phyloP scores from a whole-genome alignment of 2,329 filamentous ascomycete genomes.

The Lasiodiplodia hormozganensis region DNA sequence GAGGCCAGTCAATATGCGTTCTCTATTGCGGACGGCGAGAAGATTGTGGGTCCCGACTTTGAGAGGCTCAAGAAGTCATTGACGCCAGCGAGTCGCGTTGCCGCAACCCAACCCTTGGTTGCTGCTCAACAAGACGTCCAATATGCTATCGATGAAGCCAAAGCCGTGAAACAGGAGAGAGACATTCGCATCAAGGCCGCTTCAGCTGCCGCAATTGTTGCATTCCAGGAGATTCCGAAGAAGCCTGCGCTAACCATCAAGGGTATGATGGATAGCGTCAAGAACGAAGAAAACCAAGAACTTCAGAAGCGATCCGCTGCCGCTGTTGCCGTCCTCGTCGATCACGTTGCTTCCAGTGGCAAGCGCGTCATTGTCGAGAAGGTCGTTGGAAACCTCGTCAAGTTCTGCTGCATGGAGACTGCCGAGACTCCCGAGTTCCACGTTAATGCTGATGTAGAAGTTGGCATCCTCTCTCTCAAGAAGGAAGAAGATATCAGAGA shows the following conservation, averaged over 20 bases:
- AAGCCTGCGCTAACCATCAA: constrained; percentile 94
- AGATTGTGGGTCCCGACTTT: constrained; percentile 83
- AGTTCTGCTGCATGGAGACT: constrained; percentile 97
- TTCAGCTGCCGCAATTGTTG: constrained; percentile 84
- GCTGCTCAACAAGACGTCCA: constrained; percentile 77
- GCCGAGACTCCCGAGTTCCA: constrained; percentile 96
- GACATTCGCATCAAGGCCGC: constrained; percentile 87
- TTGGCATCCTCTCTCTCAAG: constrained; percentile 87
- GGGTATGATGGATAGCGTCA: constrained; percentile 97
- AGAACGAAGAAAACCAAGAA: constrained; percentile 89
- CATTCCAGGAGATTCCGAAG: constrained; percentile 87
- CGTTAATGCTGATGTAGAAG: constrained; percentile 78
- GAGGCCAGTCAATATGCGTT: constrained; percentile 94
- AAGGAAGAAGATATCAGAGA: constrained; percentile 97
- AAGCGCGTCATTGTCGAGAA: constrained; percentile 91
- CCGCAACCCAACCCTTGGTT: constrained; percentile 77
- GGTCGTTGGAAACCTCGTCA: constrained; percentile 92
- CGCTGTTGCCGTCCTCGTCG: constrained; percentile 84
- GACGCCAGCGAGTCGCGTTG: constrained; percentile 84
- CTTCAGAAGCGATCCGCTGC: constrained; percentile 85
- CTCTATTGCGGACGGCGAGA: constrained; percentile 85
- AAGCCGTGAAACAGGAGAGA: constrained; percentile 76
- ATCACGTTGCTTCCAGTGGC: constrained; percentile 80
- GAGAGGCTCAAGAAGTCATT: constrained; percentile 89
- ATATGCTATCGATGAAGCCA: constrained; percentile 79